These are phyloP conservation scores for Auriscalpium orientale DNA, from an alignment of 768 basidiomycete genomes.

Conservation along the genomic window DNA sequence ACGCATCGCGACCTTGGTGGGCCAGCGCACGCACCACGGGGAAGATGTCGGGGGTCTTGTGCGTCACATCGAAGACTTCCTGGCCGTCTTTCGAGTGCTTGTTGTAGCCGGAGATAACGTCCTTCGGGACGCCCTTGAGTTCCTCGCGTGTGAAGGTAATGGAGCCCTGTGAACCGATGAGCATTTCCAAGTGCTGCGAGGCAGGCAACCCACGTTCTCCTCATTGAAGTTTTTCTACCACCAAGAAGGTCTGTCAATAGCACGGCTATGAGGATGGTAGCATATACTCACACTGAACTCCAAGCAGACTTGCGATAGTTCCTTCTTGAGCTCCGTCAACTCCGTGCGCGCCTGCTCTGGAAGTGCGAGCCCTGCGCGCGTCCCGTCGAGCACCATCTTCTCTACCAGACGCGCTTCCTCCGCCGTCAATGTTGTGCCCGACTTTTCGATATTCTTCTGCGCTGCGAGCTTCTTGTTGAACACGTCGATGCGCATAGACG, in stretches of 20 bases:
- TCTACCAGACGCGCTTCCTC: conserved; percentile 78
- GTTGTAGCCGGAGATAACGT: conserved; percentile 71
- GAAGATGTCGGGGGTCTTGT: conserved; percentile 77
- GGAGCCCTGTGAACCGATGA: conserved; percentile 34
- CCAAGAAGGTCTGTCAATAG: too few species aligned
- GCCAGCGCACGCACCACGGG: too few species aligned
- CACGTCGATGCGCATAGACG: conserved; percentile 76
- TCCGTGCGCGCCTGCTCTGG: conserved; percentile 53
- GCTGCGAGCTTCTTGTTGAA: conserved; percentile 67
- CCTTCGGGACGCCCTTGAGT: conserved; percentile 71
- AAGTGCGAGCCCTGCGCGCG: conserved; percentile 69
- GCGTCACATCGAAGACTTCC: conserved; percentile 66
- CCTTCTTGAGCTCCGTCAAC: conserved; percentile 61
- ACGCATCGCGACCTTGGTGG: too few species aligned
- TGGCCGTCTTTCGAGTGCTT: conserved; percentile 52
- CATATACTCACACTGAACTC: conserved; percentile 59
- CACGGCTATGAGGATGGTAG: background rate
- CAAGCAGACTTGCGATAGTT: conserved; percentile 66
- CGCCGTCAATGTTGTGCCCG: conserved; percentile 45
- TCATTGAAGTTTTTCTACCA: conserved; percentile 82
- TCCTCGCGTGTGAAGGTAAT: conserved; percentile 65
- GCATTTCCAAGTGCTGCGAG: too few species aligned
- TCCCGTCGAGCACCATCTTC: conserved; percentile 75
- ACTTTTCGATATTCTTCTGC: conserved; percentile 56
- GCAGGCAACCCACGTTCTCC: conserved; percentile 63